phyloP scores from a whole-genome alignment of 139 green algal species.

The Zygnema circumcarinatum region DNA sequence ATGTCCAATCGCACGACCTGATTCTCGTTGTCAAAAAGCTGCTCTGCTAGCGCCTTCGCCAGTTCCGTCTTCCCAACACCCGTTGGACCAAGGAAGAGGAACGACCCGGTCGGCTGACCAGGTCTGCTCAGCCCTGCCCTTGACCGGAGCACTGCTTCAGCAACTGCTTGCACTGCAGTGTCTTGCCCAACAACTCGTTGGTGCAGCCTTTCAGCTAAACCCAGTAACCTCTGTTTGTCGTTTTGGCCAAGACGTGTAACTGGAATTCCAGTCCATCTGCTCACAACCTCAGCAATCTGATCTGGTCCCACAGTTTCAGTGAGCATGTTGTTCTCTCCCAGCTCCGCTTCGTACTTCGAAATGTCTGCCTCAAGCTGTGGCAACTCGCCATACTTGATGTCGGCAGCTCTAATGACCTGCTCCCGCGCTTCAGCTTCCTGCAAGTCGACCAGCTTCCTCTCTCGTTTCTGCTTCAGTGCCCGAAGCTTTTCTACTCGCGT shows the following conservation, averaged over 20 bases:
- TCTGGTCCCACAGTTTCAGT: slow-evolving; percentile 80
- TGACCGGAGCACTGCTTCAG: slow-evolving; percentile 89
- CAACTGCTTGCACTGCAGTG: slow-evolving; percentile 85
- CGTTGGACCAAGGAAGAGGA: slow-evolving; percentile 91
- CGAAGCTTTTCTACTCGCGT: slow-evolving; percentile 76
- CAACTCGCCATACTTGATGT: slow-evolving; percentile 80
- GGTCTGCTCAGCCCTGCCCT: slow-evolving; percentile 72
- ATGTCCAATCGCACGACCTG: slow-evolving; percentile 82
- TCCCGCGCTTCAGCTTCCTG: slow-evolving; percentile 75
- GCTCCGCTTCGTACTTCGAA: slow-evolving; percentile 55
- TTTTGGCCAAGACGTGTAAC: slow-evolving; percentile 71
- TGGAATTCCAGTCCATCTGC: slow-evolving; percentile 87
- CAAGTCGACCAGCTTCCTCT: slow-evolving; percentile 70
- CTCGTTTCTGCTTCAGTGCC: slow-evolving; percentile 66
- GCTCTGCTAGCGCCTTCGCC: slow-evolving; percentile 77
- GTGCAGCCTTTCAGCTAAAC: slow-evolving; percentile 74
- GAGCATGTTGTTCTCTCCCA: slow-evolving; percentile 72
- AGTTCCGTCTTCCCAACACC: slow-evolving; percentile 89
- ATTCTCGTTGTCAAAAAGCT: slow-evolving; percentile 85
- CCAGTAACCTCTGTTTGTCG: slow-evolving; percentile 62
- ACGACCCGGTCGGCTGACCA: slow-evolving; percentile 67
- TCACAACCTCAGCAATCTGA: slow-evolving; percentile 76
- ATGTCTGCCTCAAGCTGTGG: slow-evolving; percentile 81
- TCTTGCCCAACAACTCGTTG: slow-evolving; percentile 78
- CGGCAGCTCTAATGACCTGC: slow-evolving; percentile 73